Conservation (phyloP, 164 flowering plant species). For the Magnolia officinalis region DNA sequence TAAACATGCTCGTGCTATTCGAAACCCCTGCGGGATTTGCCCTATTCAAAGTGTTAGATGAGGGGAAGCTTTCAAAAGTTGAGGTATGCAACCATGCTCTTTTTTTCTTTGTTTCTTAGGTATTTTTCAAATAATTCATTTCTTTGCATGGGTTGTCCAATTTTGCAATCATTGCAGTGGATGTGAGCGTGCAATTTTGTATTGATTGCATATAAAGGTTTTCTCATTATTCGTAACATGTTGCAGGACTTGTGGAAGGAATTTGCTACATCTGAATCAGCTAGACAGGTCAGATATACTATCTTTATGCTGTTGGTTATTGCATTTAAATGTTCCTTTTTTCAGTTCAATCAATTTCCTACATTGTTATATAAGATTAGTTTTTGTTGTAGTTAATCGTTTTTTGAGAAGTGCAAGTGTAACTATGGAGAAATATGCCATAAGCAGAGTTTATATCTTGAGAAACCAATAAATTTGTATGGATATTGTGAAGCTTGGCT, state of each 20-base stretch:
- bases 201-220: background rate
- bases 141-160: background rate
- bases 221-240: background rate
- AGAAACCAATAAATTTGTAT: background rate
- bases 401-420: background rate
- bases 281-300: conserved; percentile 51
- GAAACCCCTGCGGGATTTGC: conserved; percentile 95
- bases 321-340: background rate
- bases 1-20: conserved; percentile 68
- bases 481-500: background rate
- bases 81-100: conserved; percentile 33
- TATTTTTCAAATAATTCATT: background rate
- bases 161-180: background rate
- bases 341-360: background rate
- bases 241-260: conserved; percentile 74
- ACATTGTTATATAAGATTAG: background rate
- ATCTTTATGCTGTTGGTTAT: conserved; percentile 1
- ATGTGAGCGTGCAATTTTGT: background rate
- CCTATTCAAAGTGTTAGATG: conserved; percentile 84
- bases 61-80: conserved; percentile 79
- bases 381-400: background rate
- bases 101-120: background rate
- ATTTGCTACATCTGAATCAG: conserved; percentile 56
- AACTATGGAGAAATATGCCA: background rate
- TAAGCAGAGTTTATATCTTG: background rate